Evolutionary conservation across 495 filamentous ascomycete species (phyloP), one percentile per base, ranked within the genome.

Genomic region (Neurospora cerealis): DNA sequence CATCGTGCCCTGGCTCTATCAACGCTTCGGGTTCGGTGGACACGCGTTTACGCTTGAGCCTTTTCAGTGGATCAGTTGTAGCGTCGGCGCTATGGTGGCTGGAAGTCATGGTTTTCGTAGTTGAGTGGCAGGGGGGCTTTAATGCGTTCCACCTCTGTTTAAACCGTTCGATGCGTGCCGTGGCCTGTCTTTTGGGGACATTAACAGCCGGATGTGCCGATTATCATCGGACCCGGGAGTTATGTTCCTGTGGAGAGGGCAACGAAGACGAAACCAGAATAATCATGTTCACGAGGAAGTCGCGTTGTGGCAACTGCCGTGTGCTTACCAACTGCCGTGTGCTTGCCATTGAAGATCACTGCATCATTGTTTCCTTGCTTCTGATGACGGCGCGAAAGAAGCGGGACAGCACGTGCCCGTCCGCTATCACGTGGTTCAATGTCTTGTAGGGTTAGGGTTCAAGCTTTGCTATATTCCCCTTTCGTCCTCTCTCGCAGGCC

Each of bases 341-440:
- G 46, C 46, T 54, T 73, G 54, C 69, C 24, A 17, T 70, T 60
- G 44, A 72, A 24, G 74, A 39, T 36, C 36, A 24, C 39, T 40
- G 13, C 40, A 41, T 37, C 40, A 41, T 37, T 15, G 40, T 28
- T n/a, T 36, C 37, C 37, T 38, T 36, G 42, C 10, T 38, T 54
- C 62, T 39, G 15, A 24, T 75, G 70, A 72, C 70, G 66, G 75
- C 81, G 75, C 83, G 80, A 83, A 81, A 83, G 69, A 78, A 75
- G 74, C 80, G 75, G 81, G 83, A 72, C 69, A 76, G 66, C 82
- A 85, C 82, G 83, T 85, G 83, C 66, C 69, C 39, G 13, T 40
- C 1, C 39, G 39, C 13, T 40, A 40, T 40, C 39, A 1, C 15
- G 15, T 15, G 13, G 13, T 40, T 40, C 39, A 40, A 40, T 40